Conservation (phyloP, 768 basidiomycete species). For the Psilocybe cyanescens region DNA sequence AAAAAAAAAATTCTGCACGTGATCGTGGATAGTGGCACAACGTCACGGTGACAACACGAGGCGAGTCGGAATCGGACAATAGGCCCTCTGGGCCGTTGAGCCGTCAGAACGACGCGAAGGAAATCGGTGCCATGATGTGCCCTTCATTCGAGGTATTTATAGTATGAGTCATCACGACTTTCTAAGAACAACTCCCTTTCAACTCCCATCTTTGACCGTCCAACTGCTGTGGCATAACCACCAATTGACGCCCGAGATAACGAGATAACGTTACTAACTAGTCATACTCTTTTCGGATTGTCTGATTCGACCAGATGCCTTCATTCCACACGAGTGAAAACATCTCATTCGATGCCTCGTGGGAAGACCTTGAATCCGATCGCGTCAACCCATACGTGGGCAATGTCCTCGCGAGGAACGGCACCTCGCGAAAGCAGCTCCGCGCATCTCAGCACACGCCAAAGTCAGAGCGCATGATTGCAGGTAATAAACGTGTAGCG, state of each 20-base stretch:
- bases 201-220: neutral
- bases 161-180: neutral
- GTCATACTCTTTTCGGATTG: neutral
- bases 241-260: constrained; percentile 2
- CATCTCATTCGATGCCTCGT: neutral
- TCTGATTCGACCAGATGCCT: neutral
- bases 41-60: too few species aligned
- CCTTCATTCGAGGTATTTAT: neutral
- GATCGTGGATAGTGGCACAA: neutral
- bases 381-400: neutral
- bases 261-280: neutral
- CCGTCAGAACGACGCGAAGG: neutral
- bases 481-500: constrained; percentile 20
- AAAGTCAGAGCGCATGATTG: constrained; percentile 15
- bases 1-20: too few species aligned
- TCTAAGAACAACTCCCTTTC: neutral
- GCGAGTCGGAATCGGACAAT: too few species aligned
- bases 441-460: neutral
- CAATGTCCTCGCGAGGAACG: neutral
- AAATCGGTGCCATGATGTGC: neutral
- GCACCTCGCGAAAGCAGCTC: neutral
- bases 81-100: neutral
- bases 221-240: neutral
- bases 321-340: constrained; percentile 1
- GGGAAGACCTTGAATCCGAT: constrained; percentile 13